Evolutionary conservation across 345 rosid species (phyloP), one percentile per base, ranked within the genome.

Genomic region (Hypericum perforatum): DNA sequence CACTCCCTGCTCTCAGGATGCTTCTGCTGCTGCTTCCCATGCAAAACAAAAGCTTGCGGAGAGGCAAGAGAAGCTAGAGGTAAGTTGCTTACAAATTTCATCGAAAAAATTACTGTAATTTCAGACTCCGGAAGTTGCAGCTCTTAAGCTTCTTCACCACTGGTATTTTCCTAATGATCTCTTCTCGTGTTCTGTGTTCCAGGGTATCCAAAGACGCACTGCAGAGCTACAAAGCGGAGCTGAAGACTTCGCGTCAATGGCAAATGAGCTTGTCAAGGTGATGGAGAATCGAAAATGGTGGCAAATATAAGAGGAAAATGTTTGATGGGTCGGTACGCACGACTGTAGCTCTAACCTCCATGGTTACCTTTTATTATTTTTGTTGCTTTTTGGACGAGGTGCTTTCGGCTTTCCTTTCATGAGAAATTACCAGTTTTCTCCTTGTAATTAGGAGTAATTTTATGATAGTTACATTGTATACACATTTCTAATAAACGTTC

Each of bases 1-100:
- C 36, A 6, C 10, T 38, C 11, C 47, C 42, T 53, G 40, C 38
- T 59, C 16, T 41, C 60, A 65, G 70, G 70, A 65, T 65, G 70
- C 64, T 16, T 54, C 64, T 7, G 47, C 70, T 0, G 56, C 11
- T 43, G 70, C 70, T 41, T 50, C 64, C 3, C 50, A 54, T 36
- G 64, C 70, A 7, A 65, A 51, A 65, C 48, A 65, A 42, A 65
- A 65, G 60, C 70, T 65, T 52, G 41, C 48, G 5, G 64, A 65
- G 15, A 59, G 70, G 50, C 64, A 59, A 41, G 70, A 65, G 43
- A 65, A 59, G 48, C 56, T 65, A 50, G 70, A 65, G 50, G 70
- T 65, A 59, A 15, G 40, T 39, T 16, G 11, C 32, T 52, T 11
- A 45, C 45, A 7, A 46, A 9, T 45, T n/a, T 13, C 38, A 8